phyloP scores from a whole-genome alignment of 306 rosid species.

The Lathyrus sativus region DNA sequence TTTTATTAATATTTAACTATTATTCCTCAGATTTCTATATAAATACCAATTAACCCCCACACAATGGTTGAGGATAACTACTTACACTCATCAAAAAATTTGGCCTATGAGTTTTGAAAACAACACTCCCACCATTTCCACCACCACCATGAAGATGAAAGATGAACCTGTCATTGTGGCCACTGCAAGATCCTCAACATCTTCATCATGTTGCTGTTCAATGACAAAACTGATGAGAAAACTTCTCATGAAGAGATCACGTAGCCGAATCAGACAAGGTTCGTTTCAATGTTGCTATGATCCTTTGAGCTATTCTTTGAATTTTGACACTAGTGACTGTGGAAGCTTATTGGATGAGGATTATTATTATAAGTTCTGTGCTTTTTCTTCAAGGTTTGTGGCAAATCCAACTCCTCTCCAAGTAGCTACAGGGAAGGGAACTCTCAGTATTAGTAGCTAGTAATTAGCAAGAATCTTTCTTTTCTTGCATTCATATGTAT shows the following conservation, averaged over 20 bases:
- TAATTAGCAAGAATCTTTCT: not conserved
- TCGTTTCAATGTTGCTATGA: constrained; percentile 72
- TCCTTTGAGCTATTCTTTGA: constrained; percentile 78
- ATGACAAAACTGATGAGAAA: constrained; percentile 61
- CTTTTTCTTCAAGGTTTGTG: constrained; percentile 79
- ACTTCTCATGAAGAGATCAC: constrained; percentile 36
- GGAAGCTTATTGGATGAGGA: constrained; percentile 70
- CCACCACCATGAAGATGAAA: not conserved
- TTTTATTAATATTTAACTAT: not conserved
- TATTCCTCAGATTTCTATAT: not conserved
- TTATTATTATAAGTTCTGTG: constrained; percentile 66
- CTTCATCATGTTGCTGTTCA: constrained; percentile 45
- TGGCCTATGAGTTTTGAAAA: constrained; percentile 55
- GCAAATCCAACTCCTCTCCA: constrained; percentile 56
- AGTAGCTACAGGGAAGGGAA: constrained; percentile 32
- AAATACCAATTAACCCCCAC: not conserved
- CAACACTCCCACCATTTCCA: constrained; percentile 12
- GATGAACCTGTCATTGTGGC: constrained; percentile 21
- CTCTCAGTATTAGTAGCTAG: constrained; percentile 25
- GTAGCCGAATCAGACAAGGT: constrained; percentile 42
- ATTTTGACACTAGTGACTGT: constrained; percentile 65
- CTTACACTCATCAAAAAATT: constrained; percentile 33
- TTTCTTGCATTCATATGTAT: not conserved
- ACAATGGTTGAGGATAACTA: not conserved
- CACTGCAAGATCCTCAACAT: constrained; percentile 24